Evolutionary conservation across 345 rosid genomes (phyloP), one percentile per base, ranked within the genome.

Genomic region (Citrus medica): DNA sequence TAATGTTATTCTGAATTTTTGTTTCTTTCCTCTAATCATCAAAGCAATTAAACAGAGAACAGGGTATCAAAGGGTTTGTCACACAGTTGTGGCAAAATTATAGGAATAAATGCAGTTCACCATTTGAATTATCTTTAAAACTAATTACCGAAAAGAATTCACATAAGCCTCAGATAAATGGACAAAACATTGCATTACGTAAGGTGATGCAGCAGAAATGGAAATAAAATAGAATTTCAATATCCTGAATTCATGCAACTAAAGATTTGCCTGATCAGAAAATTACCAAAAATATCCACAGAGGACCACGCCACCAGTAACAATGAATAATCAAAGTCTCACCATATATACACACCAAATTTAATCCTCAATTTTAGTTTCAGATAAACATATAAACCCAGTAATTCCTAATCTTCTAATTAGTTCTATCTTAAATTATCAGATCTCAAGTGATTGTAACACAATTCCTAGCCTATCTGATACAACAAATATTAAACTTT

Each of bases 251-350:
- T 12, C 10, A 67, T 58, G 30, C 28, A 67, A 28, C 71, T 24
- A 25, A 38, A 55, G 21, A 55, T 35, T 71, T 22, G 17, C 12
- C 17, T 16, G n/a, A 67, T n/a, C 12, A 10, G 56, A 76, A 22
- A 53, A 35, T 55, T 55, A 55, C 66, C 55, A 67, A 76, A 76
- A 56, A 71, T 28, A 71, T 8, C 74, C 74, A 51, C 17, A 28
- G 61, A 6, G 25, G 33, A 35, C 60, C 61, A 70, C 14, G 3
- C 32, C 37, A 37, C 12, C 76, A 33, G 63, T 5, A 72, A 1
- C 30, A 35, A 9, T 37, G 7, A 73, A 38, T 12, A 60, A 37
- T n/a, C 67, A 24, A 35, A 73, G n/a, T 56, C 73, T 14, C 55
- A 35, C 38, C 27, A 76, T 22, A 53, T 32, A 13, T 53, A 53